Evolutionary conservation across 371 early-diverging fungal genomes (phyloP).

Genomic region (Rhizopus sp.): DNA sequence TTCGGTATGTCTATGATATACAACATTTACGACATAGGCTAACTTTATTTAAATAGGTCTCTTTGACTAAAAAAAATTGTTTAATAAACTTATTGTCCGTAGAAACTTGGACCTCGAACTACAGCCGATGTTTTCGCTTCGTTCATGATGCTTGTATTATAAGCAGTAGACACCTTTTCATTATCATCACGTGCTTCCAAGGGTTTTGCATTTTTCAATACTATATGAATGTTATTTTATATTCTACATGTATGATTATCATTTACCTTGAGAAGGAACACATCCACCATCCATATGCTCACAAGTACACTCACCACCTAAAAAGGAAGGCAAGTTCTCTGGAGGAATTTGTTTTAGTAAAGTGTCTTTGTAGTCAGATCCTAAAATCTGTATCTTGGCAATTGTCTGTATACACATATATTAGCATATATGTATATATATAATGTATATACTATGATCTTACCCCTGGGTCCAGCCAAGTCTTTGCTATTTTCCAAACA

Average conservation of each 20-base stretch:
- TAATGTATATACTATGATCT: constrained; percentile 7
- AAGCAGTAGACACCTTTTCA: constrained; percentile 31
- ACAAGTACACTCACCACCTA: constrained; percentile 83
- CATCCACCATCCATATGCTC: constrained; percentile 80
- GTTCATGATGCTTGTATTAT: constrained; percentile 41
- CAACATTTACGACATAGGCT: constrained; percentile 6
- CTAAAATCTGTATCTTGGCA: constrained; percentile 79
- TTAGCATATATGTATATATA: background rate
- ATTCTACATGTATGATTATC: background rate
- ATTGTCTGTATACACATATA: constrained; percentile 44
- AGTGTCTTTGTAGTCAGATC: constrained; percentile 63
- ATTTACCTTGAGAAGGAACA: constrained; percentile 55
- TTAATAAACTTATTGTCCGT: background rate
- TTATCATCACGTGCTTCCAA: constrained; percentile 29
- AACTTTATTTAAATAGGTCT: constrained; percentile 57
- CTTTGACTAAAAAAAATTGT: constrained; percentile 70
- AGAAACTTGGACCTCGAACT: constrained; percentile 18
- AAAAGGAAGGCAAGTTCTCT: constrained; percentile 72
- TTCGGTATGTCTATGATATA: constrained; percentile 61
- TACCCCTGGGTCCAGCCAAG: constrained; percentile 82
- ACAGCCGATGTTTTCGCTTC: constrained; percentile 29
- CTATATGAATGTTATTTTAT: constrained; percentile 9
- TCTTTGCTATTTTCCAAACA: constrained; percentile 80
- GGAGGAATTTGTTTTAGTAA: constrained; percentile 75
- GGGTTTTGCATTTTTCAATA: constrained; percentile 39